A percentile compares a stretch with the other conserved stretches of the same genome.
Conservation (phyloP, 2,329 filamentous ascomycete species). For the Rugonectria rugulosa region DNA sequence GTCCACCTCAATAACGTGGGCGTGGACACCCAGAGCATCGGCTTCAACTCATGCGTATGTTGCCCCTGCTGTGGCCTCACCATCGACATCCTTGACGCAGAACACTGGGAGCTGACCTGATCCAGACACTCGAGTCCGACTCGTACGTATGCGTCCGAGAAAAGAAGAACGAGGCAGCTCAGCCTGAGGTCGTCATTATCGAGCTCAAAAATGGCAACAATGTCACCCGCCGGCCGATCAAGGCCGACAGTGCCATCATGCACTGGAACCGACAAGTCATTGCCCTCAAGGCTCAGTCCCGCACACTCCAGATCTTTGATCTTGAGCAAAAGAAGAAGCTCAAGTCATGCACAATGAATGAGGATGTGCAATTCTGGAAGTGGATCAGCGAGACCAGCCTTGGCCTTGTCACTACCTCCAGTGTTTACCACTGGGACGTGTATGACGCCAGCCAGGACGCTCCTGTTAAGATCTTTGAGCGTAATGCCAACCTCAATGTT, state of each 20-base stretch:
- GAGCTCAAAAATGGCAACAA: constrained; percentile 98
- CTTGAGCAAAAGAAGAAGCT: constrained; percentile 92
- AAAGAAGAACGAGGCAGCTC: constrained; percentile 83
- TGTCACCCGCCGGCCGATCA: constrained; percentile 93
- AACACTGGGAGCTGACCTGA: constrained; percentile 34
- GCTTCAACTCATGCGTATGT: constrained; percentile 82
- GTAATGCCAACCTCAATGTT: constrained; percentile 88
- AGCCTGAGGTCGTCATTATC: constrained; percentile 95
- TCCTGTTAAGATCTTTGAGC: constrained; percentile 92
- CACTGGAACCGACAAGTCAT: constrained; percentile 97
- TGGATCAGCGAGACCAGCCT: constrained; percentile 93
- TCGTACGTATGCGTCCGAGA: constrained; percentile 95
- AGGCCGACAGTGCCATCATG: constrained; percentile 99
- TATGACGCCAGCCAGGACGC: constrained; percentile 81
- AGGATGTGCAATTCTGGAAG: constrained; percentile 99
- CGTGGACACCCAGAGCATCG: constrained; percentile 64
- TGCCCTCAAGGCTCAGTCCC: constrained; percentile 90
- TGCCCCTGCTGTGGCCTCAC: constrained; percentile 20
- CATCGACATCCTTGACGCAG: background rate
- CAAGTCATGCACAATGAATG: constrained; percentile 95
- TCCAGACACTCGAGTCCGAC: constrained; percentile 95
- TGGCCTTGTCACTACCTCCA: constrained; percentile 88
- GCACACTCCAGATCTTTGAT: constrained; percentile 98
- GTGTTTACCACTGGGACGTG: constrained; percentile 98
- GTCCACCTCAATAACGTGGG: constrained; percentile 68